phyloP scores from a whole-genome alignment of 768 basidiomycete genomes.

The Leccinum subtestaceum region DNA sequence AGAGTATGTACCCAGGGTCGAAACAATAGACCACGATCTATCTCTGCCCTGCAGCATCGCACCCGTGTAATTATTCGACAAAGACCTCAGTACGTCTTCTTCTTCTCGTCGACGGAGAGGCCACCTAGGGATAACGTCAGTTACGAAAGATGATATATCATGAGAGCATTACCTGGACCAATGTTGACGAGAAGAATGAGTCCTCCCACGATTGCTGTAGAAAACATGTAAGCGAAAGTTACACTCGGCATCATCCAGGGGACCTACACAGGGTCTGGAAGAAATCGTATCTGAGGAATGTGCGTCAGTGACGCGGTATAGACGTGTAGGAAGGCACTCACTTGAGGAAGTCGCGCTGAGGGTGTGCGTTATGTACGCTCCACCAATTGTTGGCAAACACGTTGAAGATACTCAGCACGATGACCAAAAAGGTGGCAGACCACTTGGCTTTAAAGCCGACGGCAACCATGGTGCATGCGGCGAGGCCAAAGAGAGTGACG shows the following conservation, averaged over 20 bases:
- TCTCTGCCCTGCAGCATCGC: constrained; percentile 1
- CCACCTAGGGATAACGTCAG: constrained; percentile 56
- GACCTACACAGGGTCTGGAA: constrained; percentile 86
- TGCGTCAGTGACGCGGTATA: constrained; percentile 21
- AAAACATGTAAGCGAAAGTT: constrained; percentile 10
- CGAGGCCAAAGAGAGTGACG: constrained; percentile 86
- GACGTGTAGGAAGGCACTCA: constrained; percentile 37
- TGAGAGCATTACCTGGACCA: constrained; percentile 70
- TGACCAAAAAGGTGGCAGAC: constrained; percentile 93
- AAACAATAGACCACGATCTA: constrained; percentile 8
- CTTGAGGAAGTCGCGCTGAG: constrained; percentile 98
- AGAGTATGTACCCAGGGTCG: constrained; percentile 19
- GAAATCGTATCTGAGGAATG: constrained; percentile 81
- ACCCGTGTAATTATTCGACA: neutral
- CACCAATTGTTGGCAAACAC: constrained; percentile 99
- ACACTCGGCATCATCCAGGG: neutral
- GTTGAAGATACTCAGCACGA: constrained; percentile 91
- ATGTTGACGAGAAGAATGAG: constrained; percentile 97
- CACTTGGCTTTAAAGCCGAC: constrained; percentile 99
- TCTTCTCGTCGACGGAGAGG: constrained; percentile 98
- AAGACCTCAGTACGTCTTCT: constrained; percentile 74
- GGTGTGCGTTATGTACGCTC: constrained; percentile 88
- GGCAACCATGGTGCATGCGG: constrained; percentile 93
- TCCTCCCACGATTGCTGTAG: constrained; percentile 87
- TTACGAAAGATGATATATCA: neutral